Evolutionary conservation across 1,284 basidiomycete species (phyloP), one percentile per base, ranked within the genome.

Genomic region (Sporisorium graminicola): DNA sequence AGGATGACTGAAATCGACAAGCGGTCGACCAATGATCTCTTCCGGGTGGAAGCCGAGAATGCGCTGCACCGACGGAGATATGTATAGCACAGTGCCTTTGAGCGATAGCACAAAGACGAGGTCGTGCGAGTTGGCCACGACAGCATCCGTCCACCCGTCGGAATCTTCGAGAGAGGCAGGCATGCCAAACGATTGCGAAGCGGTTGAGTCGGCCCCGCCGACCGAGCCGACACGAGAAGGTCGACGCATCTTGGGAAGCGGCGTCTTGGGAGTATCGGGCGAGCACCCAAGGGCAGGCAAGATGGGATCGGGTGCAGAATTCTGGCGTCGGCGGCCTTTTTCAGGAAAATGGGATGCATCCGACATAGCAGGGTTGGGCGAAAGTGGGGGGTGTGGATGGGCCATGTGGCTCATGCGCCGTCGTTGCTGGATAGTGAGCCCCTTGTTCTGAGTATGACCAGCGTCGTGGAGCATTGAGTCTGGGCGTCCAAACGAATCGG

Each of bases 11-110:
- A 94, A 82, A 88, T 84, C 94, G 91, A 50, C 90, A 87, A 73
- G 96, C 87, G 43, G 90, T 89, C 83, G 90, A 90, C 93, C 93
- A 31, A 94, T 88, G 62, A 98, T 89, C 74, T 96, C 94, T 49
- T 90, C 89, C 1, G 94, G 70, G 12, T 70, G 70, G 58, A 74
- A 82, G 40, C 82, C 82, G 5, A 83, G 76, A 18, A 83, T 69
- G 16, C 76, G 71, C 53, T 81, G 66, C 9, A 79, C 76, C 0
- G 79, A 81, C 0, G 78, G 94, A 0, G 94, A 93, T 64, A 94
- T 93, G 85, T 97, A 98, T 51, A 95, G 90, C 86, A 98, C 94
- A 14, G 89, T 89, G 24, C 95, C 95, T 82, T 97, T 77, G 56
- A 77, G 90, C 4, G 93, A 95, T 31, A 98, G 89, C 29, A 97